Percentiles rank a stretch among this genome's conserved stretches.
These are phyloP conservation scores for Candida verbasci DNA, from an alignment of 805 yeast genomes.

Conservation along the genomic window DNA sequence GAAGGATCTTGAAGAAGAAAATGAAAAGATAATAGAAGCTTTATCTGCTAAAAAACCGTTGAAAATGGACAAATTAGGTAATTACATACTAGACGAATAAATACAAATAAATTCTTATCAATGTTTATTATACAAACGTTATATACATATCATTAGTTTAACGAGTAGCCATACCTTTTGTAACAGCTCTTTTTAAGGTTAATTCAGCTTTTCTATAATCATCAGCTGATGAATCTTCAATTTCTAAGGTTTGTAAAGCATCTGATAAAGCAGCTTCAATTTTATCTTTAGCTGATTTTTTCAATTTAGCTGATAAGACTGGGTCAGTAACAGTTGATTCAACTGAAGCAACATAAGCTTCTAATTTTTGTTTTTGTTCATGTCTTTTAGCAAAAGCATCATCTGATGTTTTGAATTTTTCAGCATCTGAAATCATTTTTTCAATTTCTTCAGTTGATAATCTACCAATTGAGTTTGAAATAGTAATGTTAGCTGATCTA, in stretches of 20 bases:
- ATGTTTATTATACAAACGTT: conserved; percentile 1
- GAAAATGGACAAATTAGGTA: conserved; percentile 79
- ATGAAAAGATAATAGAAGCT: conserved; percentile 65
- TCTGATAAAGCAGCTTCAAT: conserved; percentile 97
- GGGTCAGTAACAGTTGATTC: conserved; percentile 98
- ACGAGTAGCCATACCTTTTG: conserved; percentile 99
- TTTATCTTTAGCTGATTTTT: conserved; percentile 96
- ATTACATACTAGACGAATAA: conserved; percentile 60
- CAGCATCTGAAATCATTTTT: conserved; percentile 46
- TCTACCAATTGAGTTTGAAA: conserved; percentile 48
- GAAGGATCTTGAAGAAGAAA: conserved; percentile 28
- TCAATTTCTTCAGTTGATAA: conserved; percentile 46
- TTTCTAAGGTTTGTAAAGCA: conserved; percentile 95
- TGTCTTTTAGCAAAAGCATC: conserved; percentile 99
- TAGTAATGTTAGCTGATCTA: conserved; percentile 47
- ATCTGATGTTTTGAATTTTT: conserved; percentile 88
- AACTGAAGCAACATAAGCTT: conserved; percentile 94
- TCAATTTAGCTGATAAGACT: conserved; percentile 93
- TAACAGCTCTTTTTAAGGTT: conserved; percentile 97
- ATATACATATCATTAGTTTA: conserved; percentile 34
- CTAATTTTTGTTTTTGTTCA: conserved; percentile 98
- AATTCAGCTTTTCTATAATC: conserved; percentile 99
- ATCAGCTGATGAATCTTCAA: conserved; percentile 94
- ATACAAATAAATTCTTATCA: background rate
- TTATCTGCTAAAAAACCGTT: conserved; percentile 53